A percentile compares a stretch with the other conserved stretches of the same genome.
phyloP scores from a whole-genome alignment of 805 yeast species.

The Limtongia smithiae region DNA sequence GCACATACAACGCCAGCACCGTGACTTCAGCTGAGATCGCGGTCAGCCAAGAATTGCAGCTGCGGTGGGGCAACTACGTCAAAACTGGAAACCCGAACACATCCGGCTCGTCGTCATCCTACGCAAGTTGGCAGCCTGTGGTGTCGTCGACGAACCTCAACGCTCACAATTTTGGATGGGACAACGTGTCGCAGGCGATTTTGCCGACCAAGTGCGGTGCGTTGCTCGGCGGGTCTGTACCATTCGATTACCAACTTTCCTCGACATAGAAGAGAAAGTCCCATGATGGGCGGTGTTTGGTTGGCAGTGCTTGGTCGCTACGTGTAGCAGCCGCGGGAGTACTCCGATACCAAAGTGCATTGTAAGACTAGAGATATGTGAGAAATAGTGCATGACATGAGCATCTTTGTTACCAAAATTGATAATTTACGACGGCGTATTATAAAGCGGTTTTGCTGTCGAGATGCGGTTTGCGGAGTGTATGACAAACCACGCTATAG shows the following conservation, averaged over 20 bases:
- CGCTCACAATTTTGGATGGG: conserved; percentile 12
- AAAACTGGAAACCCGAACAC: conserved; percentile 31
- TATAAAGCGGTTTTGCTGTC: too few species aligned
- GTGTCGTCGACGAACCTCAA: conserved; percentile 2
- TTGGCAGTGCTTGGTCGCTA: background rate
- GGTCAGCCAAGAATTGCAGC: conserved; percentile 30
- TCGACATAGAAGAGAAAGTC: conserved; percentile 6
- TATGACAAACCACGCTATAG: too few species aligned
- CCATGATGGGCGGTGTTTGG: background rate
- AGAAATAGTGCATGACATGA: too few species aligned
- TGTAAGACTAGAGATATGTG: too few species aligned
- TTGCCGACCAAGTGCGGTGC: conserved; percentile 8
- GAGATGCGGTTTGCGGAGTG: too few species aligned
- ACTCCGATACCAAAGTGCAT: too few species aligned
- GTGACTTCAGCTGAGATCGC: conserved; percentile 25
- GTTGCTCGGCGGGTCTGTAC: conserved; percentile 11
- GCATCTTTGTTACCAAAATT: too few species aligned
- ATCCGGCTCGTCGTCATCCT: background rate
- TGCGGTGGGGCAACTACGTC: conserved; percentile 34
- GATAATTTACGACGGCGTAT: too few species aligned
- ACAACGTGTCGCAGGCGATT: background rate
- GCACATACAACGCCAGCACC: conserved; percentile 28
- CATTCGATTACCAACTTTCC: conserved; percentile 24
- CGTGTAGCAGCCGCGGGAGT: too few species aligned
- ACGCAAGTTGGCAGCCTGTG: conserved; percentile 25